Percentiles rank a stretch among this genome's conserved stretches.
These are phyloP conservation scores for Knoxdaviesia proteae DNA, from an alignment of 2,329 filamentous ascomycete genomes.

Conservation along the genomic window DNA sequence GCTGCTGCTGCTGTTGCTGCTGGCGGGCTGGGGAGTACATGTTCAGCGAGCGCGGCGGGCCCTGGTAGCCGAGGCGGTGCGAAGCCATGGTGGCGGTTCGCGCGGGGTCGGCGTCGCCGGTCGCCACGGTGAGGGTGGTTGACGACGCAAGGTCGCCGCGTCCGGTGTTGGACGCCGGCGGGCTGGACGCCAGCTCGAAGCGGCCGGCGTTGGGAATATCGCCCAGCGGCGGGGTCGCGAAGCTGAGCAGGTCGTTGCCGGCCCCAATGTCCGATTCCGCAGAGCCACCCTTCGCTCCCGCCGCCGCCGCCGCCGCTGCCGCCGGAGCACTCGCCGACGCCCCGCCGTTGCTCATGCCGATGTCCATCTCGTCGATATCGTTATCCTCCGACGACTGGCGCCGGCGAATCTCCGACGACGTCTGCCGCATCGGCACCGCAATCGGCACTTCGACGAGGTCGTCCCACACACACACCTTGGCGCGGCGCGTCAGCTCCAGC, in stretches of 20 bases:
- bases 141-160: constrained; percentile 6
- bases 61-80: constrained; percentile 14
- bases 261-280: constrained; percentile 4
- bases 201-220: constrained; percentile 57
- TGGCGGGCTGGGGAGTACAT: constrained; percentile 24
- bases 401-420: constrained; percentile 66
- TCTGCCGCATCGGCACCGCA: constrained; percentile 69
- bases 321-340: too few relatives aligned
- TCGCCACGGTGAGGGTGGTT: neutral
- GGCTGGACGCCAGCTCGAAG: constrained; percentile 42
- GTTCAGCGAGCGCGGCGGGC: constrained; percentile 17
- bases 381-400: constrained; percentile 25
- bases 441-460: constrained; percentile 91
- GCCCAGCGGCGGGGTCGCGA: constrained; percentile 32
- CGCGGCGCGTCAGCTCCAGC: constrained; percentile 72
- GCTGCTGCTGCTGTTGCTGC: constrained; percentile 8
- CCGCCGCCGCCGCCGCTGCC: constrained; percentile 11
- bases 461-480: constrained; percentile 93
- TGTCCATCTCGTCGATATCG: constrained; percentile 68
- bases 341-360: constrained; percentile 23
- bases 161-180: constrained; percentile 18
- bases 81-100: constrained; percentile 1
- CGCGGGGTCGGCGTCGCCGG: constrained; percentile 2
- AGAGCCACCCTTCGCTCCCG: constrained; percentile 6
- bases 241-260: constrained; percentile 48